A percentile compares a stretch with the other conserved stretches of the same genome.
These are phyloP conservation scores for Cercophora sp. DNA, from an alignment of 495 filamentous ascomycete species.

Conservation along the genomic window DNA sequence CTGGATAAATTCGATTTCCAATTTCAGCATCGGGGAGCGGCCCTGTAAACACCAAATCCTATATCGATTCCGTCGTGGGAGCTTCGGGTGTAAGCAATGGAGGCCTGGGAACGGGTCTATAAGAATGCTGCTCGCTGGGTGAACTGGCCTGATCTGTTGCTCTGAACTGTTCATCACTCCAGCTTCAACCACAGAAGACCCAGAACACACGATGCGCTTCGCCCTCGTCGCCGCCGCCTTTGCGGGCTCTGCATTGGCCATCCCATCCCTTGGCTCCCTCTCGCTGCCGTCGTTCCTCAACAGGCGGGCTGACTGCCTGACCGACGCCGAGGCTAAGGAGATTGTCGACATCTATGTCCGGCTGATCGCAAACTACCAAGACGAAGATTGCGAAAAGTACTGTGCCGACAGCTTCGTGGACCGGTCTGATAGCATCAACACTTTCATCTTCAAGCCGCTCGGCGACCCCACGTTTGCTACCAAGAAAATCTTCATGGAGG, in stretches of 20 bases:
- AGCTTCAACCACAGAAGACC: too few relatives aligned
- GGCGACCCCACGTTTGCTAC: conserved; percentile 31
- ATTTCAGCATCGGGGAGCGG: conserved; percentile 12
- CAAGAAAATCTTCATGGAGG: conserved; percentile 36
- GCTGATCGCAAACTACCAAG: conserved; percentile 33
- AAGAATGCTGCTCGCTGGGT: too few relatives aligned
- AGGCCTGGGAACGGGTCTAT: too few relatives aligned
- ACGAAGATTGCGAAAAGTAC: conserved; percentile 33
- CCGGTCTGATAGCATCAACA: conserved; percentile 37
- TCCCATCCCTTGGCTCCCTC: conserved; percentile 18
- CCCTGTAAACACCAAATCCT: background rate
- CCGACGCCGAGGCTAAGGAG: conserved; percentile 23
- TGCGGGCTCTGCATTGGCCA: conserved; percentile 25
- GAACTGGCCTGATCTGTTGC: too few relatives aligned
- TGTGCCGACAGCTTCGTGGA: conserved; percentile 32
- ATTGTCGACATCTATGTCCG: conserved; percentile 30
- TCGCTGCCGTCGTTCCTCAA: conserved; percentile 2
- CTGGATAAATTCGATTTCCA: conserved; percentile 26
- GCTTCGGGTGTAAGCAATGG: too few relatives aligned
- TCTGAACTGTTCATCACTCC: too few relatives aligned
- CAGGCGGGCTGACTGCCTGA: conserved; percentile 25
- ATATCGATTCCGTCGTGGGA: background rate
- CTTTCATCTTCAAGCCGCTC: conserved; percentile 32
- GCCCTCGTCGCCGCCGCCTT: conserved; percentile 23
- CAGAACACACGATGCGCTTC: conserved; percentile 24